Conservation (phyloP, 148 eudicot genomes). For the Rhododendron vialii region DNA sequence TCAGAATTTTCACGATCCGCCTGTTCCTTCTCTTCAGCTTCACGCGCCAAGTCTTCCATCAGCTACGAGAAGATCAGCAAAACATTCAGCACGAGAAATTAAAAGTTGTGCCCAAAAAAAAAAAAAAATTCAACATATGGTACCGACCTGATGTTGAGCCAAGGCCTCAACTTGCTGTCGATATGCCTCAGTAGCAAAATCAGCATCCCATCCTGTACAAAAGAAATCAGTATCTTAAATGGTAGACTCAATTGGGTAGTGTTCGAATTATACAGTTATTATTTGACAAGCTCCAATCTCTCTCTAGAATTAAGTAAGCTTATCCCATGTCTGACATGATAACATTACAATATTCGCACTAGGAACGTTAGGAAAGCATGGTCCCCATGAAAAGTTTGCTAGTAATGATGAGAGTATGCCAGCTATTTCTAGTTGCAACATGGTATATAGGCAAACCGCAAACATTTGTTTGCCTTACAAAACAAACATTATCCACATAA, state of each 20-base stretch:
- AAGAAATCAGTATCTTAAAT: slow-evolving; percentile 1
- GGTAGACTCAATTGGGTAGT: not conserved
- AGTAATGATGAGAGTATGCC: not conserved
- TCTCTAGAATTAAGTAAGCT: not conserved
- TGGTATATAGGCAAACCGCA: not conserved
- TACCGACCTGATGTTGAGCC: slow-evolving; percentile 83
- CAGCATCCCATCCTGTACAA: slow-evolving; percentile 88
- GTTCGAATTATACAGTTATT: not conserved
- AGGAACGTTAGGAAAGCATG: not conserved
- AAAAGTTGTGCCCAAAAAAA: not conserved
- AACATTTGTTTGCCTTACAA: not conserved
- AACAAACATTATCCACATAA: not conserved
- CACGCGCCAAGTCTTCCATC: slow-evolving; percentile 80
- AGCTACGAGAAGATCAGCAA: slow-evolving; percentile 40
- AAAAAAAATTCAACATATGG: not conserved
- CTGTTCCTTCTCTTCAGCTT: slow-evolving; percentile 74
- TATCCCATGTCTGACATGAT: not conserved
- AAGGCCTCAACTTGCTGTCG: slow-evolving; percentile 89
- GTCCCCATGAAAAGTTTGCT: not conserved
- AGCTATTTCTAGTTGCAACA: not conserved
- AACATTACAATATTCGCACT: not conserved
- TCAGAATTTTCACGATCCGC: slow-evolving; percentile 43
- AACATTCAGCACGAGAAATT: slow-evolving; percentile 5
- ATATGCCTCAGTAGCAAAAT: slow-evolving; percentile 91
- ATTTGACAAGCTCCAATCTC: slow-evolving; percentile 2